Base-by-base conservation (phyloP, 108 stramenopile species). In the Poteriospumella lacustris region DNA sequence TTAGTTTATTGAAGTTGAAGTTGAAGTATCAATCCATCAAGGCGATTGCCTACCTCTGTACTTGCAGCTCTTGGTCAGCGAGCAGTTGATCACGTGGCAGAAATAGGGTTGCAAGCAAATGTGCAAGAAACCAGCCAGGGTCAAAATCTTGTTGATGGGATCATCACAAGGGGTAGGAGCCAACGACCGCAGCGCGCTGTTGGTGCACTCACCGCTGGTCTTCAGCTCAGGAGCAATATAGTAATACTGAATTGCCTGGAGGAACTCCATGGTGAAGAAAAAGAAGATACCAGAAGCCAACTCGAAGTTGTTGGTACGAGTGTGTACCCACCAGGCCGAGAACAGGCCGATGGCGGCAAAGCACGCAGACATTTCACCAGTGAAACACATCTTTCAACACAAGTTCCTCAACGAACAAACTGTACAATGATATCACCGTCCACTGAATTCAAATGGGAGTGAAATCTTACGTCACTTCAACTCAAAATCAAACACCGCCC, bases 101-200 rank as follows among this genome's bases (percentile, higher is more conserved):
- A 73, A 79, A 43, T 79, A 79, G 26, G 79, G 79, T 43, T 79
- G 79, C 39, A 79, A 59, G 26, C n/a, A 15, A 34, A 79, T 68
- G 58, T 79, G 79, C 1, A 79, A 0, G 58, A 64, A 75, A 12
- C 67, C 68, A 0, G 67, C 5, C 42, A 79, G 0, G 19, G 79
- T 79, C 0, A 79, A 41, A 42, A 79, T 0, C 15, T 59, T 41
- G 69, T 79, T 79, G 19, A 73, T 73, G 0, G 0, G 0, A 56
- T 38, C 26, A 2, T 5, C 1, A 68, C 79, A 79, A 0, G 0
- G 0, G 24, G 75, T 15, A 52, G 47, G 47, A 15, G 64, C 12
- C 9, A 19, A 1, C n/a, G n/a, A n/a, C n/a, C n/a, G n/a, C n/a
- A n/a, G n/a, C n/a, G n/a, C n/a, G n/a, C n/a, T n/a, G n/a, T n/a